Base-by-base conservation (phyloP, 257 asterid species). In the Nyctanthes arbortristis region DNA sequence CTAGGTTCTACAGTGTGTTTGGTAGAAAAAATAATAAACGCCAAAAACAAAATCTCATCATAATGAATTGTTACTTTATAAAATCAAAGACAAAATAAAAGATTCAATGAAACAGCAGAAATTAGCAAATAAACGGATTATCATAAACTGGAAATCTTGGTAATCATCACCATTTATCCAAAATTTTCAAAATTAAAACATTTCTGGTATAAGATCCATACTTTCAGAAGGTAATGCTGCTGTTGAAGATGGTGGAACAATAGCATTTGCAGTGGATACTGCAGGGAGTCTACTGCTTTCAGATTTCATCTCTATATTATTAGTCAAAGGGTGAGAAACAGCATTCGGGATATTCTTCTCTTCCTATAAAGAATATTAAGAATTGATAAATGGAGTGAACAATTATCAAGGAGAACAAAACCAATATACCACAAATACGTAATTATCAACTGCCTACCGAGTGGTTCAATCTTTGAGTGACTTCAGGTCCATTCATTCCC, bases 401-500 rank as follows among this genome's bases (percentile, higher is more conserved):
- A 60, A 43, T 65, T 33, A 52, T 25, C 55, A 71, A 25, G 65
- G 24, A 7, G 13, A 75, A 12, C 59, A 20, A 47, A n/a, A n/a
- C n/a, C n/a, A 69, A n/a, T n/a, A n/a, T n/a, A n/a, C n/a, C 54
- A 60, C 65, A 65, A 32, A 52, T 16, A 20, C 29, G 63, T 32
- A 56, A 36, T 61, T 62, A 63, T 62, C 16, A 70, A 29, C 47
- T n/a, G 61, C 61, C 54, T 77, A 92, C 97, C 96, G 58, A 66
- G 72, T 77, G 43, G 54, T 77, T 77, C 78, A 87, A 78, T 75
- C 90, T 80, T 22, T 85, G 94, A 8, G 79, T 82, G 77, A 83
- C 89, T 87, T 89, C 97, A 36, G 84, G 85, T 62, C 96, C 97
- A 77, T 78, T 79, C 75, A 89, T 83, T 73, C 96, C 99, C 73